Percentiles rank a stretch among this genome's conserved stretches.
These are phyloP conservation scores for Hordeum marinum DNA, from an alignment of 176 grass and related monocot species.

Conservation along the genomic window DNA sequence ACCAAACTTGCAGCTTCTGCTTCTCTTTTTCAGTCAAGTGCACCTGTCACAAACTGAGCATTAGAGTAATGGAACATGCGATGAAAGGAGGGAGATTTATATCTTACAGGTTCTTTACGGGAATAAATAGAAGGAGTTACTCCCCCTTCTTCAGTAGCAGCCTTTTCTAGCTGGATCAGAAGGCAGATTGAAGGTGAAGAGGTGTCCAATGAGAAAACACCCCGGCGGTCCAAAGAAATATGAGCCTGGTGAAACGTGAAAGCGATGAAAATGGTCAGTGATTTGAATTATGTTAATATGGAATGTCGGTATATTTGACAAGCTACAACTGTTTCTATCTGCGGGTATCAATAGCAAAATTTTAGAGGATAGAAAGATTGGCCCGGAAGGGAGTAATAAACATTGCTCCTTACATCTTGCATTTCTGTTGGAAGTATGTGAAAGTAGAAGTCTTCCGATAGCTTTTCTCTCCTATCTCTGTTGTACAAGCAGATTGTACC, in stretches of 20 bases:
- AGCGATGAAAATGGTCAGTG: conserved; percentile 32
- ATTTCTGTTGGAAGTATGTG: conserved; percentile 73
- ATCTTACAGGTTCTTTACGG: conserved; percentile 97
- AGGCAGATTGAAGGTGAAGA: conserved; percentile 89
- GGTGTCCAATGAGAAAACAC: conserved; percentile 81
- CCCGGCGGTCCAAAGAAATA: conserved; percentile 55
- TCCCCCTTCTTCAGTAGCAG: conserved; percentile 93
- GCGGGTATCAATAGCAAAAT: not conserved
- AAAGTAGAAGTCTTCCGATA: conserved; percentile 94
- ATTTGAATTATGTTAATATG: not conserved
- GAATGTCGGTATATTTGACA: conserved; percentile 7
- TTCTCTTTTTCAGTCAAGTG: conserved; percentile 93
- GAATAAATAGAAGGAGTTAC: conserved; percentile 95
- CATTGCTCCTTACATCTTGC: conserved; percentile 71
- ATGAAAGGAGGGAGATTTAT: conserved; percentile 11
- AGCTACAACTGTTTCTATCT: not conserved
- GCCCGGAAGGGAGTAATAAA: not conserved
- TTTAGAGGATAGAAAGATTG: not conserved
- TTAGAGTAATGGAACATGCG: conserved; percentile 20
- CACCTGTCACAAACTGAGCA: conserved; percentile 52
- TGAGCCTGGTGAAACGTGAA: conserved; percentile 44
- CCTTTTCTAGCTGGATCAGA: conserved; percentile 88
- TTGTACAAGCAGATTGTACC: conserved; percentile 99
- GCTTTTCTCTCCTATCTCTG: conserved; percentile 89
- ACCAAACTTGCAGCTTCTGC: conserved; percentile 98